Evolutionary conservation across 2,329 filamentous ascomycete species (phyloP), one percentile per base, ranked within the genome.

Genomic region (Periconia sp.): DNA sequence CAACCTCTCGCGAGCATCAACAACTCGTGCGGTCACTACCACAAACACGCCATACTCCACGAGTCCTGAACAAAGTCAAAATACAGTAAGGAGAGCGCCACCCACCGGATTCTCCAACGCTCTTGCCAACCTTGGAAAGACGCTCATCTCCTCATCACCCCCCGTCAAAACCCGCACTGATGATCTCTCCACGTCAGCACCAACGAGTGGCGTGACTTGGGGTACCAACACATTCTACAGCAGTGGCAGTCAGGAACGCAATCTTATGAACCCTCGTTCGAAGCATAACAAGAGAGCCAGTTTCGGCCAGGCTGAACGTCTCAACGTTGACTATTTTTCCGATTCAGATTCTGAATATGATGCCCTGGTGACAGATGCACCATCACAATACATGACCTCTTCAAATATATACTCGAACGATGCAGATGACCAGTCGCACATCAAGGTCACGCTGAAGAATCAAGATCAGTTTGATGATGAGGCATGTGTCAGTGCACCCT

Each of bases 381-480:
- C 55, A 14, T 68, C 62, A 9, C 67, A 71, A 15, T 62, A 65
- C 31, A 60, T 57, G 11, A 50, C 56, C 8, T 60, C 62, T 43
- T 53, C 61, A 2, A 58, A 62, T 3, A 52, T 57, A 20, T 33
- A 50, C n/a, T 53, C 57, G 2, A 51, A 53, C 11, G 59, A 56
- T 19, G 55, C 50, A 35, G 50, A 53, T 27, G 54, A 55, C 11
- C 48, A 53, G n/a, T 61, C 57, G 20, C 56, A 54, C 3, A 74
- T 85, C 51, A 79, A 76, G 49, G 72, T 82, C 18, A 77, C 73
- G n/a, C 71, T 85, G 23, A 84, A 82, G 59, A 85, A 86, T 47
- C 79, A 82, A 56, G 76, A 78, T 51, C 74, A 77, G 35, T 87
- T 87, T 58, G 80, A 83, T 52, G 77, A 80, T 35, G 79, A 83